These are phyloP conservation scores for Zygoascus ofunaensis DNA, from an alignment of 805 yeast species.

Conservation along the genomic window DNA sequence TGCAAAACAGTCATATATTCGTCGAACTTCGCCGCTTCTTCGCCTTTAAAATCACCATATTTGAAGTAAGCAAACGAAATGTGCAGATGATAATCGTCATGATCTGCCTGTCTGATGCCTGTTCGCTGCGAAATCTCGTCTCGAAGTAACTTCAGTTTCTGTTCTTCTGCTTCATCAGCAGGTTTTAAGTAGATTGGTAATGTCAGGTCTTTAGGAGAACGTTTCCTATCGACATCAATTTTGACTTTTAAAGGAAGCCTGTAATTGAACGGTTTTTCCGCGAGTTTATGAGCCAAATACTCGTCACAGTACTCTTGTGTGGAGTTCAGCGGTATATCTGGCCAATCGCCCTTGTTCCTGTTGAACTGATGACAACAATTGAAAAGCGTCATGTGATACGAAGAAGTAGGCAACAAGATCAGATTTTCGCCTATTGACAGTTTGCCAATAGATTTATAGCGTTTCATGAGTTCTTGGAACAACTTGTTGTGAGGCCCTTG, in stretches of 20 bases:
- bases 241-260: background rate
- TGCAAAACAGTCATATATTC: background rate
- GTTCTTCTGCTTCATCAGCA: background rate
- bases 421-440: background rate
- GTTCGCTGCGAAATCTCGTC: background rate
- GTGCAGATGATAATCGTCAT: constrained; percentile 1
- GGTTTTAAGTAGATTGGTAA: background rate
- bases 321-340: background rate
- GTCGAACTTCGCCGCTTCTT: background rate
- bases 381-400: constrained; percentile 1
- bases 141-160: background rate
- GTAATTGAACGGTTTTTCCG: background rate
- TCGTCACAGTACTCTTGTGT: background rate
- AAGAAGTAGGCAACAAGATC: background rate
- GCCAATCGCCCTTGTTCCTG: background rate
- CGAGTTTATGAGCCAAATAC: background rate
- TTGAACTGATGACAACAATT: background rate
- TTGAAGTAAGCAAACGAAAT: background rate
- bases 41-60: background rate
- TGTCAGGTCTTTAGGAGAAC: background rate
- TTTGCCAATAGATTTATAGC: background rate
- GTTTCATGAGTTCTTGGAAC: background rate
- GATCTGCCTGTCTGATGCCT: background rate
- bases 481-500: background rate
- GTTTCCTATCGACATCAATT: background rate